Percentiles rank a stretch among this genome's conserved stretches.
Conservation (phyloP, 129 eudicot genomes). For the Ambrosia trifida region DNA sequence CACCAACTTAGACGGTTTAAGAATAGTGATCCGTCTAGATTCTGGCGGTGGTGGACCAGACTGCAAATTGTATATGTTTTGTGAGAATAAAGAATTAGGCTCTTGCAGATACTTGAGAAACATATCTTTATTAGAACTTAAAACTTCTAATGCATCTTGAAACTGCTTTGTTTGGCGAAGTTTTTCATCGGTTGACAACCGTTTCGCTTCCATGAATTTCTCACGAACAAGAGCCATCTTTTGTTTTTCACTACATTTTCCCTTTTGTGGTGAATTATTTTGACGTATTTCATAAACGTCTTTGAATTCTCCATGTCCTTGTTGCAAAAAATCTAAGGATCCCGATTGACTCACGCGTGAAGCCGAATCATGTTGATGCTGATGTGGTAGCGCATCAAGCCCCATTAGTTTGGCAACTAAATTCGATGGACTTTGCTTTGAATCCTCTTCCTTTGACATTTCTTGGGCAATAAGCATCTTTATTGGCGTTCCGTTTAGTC, state of each 20-base stretch:
- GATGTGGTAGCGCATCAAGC: conserved; percentile 13
- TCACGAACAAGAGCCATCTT: conserved; percentile 81
- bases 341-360: conserved; percentile 47
- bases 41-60: conserved; percentile 62
- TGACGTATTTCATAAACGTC: conserved; percentile 73
- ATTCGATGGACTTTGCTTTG: conserved; percentile 11
- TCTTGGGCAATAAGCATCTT: conserved; percentile 23
- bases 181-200: conserved; percentile 73
- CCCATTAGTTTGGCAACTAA: conserved; percentile 21
- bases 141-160: conserved; percentile 90
- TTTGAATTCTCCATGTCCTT: conserved; percentile 53
- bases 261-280: conserved; percentile 58
- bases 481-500: conserved; percentile 8
- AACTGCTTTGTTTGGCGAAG: conserved; percentile 85
- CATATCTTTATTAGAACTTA: conserved; percentile 74
- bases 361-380: background rate
- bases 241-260: conserved; percentile 38
- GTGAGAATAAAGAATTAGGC: conserved; percentile 72
- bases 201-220: conserved; percentile 85
- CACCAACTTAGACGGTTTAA: conserved; percentile 75
- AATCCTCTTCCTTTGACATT: conserved; percentile 20
- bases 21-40: conserved; percentile 85
- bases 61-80: conserved; percentile 41
- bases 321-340: conserved; percentile 52
- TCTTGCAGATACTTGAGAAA: conserved; percentile 87